A percentile compares a stretch with the other conserved stretches of the same genome.
phyloP scores from a whole-genome alignment of 2,329 filamentous ascomycete species.

The Thelonectria olida region DNA sequence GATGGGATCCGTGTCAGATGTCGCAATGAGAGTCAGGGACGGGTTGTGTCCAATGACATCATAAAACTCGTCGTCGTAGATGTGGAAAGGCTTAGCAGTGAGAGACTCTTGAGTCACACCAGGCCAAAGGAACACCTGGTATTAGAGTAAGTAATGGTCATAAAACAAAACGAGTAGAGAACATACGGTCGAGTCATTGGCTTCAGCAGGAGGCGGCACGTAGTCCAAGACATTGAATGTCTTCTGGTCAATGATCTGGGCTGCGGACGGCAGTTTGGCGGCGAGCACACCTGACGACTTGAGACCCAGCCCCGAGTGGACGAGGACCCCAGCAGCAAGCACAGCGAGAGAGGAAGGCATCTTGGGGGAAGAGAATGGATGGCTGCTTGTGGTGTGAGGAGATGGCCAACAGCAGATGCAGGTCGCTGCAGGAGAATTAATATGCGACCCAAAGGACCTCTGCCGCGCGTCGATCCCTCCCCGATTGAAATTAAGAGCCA shows the following conservation, averaged over 20 bases:
- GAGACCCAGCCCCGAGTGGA: slow-evolving; percentile 18
- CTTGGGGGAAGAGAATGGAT: too few species aligned
- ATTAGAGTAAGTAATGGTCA: too few species aligned
- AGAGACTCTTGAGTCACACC: slow-evolving; percentile 35
- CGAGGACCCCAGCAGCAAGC: slow-evolving; percentile 27
- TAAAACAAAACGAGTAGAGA: neutral
- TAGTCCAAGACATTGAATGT: slow-evolving; percentile 32
- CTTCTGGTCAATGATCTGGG: slow-evolving; percentile 36
- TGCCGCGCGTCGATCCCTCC: too few species aligned
- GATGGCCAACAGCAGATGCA: too few species aligned
- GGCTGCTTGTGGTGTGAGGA: too few species aligned
- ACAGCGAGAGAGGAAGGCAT: slow-evolving; percentile 33
- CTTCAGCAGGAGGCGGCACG: slow-evolving; percentile 25
- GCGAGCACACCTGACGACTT: slow-evolving; percentile 15
- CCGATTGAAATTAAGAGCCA: too few species aligned
- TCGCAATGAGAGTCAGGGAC: slow-evolving; percentile 59
- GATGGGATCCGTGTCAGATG: slow-evolving; percentile 53
- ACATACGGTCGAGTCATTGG: slow-evolving; percentile 32
- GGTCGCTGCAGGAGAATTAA: too few species aligned
- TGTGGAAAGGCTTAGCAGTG: slow-evolving; percentile 33
- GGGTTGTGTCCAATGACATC: slow-evolving; percentile 59
- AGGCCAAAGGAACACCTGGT: slow-evolving; percentile 31
- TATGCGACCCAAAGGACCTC: too few species aligned
- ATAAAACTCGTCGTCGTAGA: slow-evolving; percentile 60
- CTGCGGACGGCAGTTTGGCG: slow-evolving; percentile 49